A percentile compares a stretch with the other conserved stretches of the same genome.
phyloP scores from a whole-genome alignment of 495 filamentous ascomycete species.

The Pseudomonodictys pantanalensis region DNA sequence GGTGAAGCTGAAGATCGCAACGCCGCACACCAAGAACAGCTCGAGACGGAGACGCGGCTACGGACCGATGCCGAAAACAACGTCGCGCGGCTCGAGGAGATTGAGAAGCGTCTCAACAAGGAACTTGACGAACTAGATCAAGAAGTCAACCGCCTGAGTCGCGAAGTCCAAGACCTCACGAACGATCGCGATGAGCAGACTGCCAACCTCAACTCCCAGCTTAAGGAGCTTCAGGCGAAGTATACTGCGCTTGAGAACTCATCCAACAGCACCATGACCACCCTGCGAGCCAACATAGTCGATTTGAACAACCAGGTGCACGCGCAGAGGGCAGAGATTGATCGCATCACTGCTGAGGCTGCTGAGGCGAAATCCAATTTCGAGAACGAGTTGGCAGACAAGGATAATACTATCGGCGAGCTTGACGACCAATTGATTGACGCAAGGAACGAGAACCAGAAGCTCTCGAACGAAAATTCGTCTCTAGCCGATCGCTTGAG shows the following conservation, averaged over 20 bases:
- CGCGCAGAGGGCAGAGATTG: constrained; percentile 21
- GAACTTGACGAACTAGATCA: constrained; percentile 12
- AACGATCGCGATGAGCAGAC: constrained; percentile 4
- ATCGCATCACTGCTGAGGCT: constrained; percentile 20
- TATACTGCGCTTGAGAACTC: constrained; percentile 5
- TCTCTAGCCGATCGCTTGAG: constrained; percentile 21
- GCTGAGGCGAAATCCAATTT: constrained; percentile 19
- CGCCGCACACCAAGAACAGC: neutral
- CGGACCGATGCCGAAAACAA: neutral
- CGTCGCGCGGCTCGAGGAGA: constrained; percentile 1
- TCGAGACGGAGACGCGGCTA: constrained; percentile 11
- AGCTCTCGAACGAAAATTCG: constrained; percentile 6
- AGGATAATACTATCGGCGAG: constrained; percentile 14
- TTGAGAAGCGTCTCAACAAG: no score
- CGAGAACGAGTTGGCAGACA: constrained; percentile 9
- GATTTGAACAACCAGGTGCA: constrained; percentile 26
- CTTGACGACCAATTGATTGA: constrained; percentile 7
- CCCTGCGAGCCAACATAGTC: constrained; percentile 12
- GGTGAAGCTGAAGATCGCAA: constrained; percentile 23
- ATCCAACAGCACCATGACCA: constrained; percentile 8
- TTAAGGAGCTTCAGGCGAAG: constrained; percentile 7
- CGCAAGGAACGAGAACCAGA: neutral
- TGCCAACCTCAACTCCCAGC: constrained; percentile 1
- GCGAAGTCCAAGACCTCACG: constrained; percentile 2
- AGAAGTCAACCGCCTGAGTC: neutral